Evolutionary conservation across 345 rosid species (phyloP), one percentile per base, ranked within the genome.

Genomic region (Rhodomyrtus tomentosa): DNA sequence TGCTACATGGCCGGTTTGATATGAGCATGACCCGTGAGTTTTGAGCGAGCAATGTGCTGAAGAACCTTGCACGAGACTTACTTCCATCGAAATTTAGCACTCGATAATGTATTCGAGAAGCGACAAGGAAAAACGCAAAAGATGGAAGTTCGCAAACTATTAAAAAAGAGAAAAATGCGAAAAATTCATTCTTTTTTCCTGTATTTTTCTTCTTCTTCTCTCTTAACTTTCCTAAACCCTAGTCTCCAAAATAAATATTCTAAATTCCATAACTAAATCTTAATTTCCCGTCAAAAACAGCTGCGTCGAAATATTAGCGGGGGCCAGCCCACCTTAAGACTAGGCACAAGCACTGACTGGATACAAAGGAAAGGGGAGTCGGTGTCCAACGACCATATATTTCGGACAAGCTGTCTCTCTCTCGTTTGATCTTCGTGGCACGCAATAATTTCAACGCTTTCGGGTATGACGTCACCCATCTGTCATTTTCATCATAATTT

Each of bases 11-110:
- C 24, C 1, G 0, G 6, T 8, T 32, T 7, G 38, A 68, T 68
- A 2, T 0, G 3, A 7, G 24, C 36, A 1, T 1, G 4, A 6
- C 6, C 3, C 18, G 5, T 15, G 38, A 59, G 73, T 32, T 32
- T 68, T 4, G 76, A 1, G 13, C 0, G 0, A 68, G 42, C 24
- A 18, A 0, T 2, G 5, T 68, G 6, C 1, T 8, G 1, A 68
- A 18, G 24, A 36, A 68, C 24, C 45, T 68, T 18, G 20, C 2
- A 8, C 9, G 20, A 0, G 42, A 68, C 0, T 36, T 36, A 18
- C 3, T 22, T 20, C 9, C 9, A 7, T 53, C 24, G 10, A 21
- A 53, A 9, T 53, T 6, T 0, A 20, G 24, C 7, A 10, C 10
- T 59, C 0, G 5, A 15, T 14, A 1, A 0, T 59, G 14, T 0